Conservation (phyloP, 2,329 filamentous ascomycete species). For the Phaeosphaeriaceae sp. region DNA sequence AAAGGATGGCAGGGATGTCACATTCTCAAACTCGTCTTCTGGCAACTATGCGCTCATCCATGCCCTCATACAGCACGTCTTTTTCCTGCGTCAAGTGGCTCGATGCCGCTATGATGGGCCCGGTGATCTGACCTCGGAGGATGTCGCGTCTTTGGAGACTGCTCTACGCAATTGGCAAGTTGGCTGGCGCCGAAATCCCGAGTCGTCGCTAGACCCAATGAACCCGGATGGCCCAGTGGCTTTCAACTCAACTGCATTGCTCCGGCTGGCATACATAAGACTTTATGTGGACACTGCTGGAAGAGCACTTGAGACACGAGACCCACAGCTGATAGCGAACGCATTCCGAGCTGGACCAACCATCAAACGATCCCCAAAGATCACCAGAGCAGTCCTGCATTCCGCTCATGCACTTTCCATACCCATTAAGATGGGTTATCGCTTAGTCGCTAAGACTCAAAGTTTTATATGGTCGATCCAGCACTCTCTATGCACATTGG, state of each 20-base stretch:
- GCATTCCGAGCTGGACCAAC: slow-evolving; percentile 66
- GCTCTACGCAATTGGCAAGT: slow-evolving; percentile 53
- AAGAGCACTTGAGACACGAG: slow-evolving; percentile 69
- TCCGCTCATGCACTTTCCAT: slow-evolving; percentile 73
- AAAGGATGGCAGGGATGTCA: slow-evolving; percentile 39
- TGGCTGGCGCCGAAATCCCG: slow-evolving; percentile 49
- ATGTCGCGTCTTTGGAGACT: slow-evolving; percentile 52
- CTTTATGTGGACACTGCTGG: slow-evolving; percentile 71
- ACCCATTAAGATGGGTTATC: slow-evolving; percentile 62
- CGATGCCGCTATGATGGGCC: slow-evolving; percentile 42
- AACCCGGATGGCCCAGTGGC: slow-evolving; percentile 67
- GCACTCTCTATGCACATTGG: slow-evolving; percentile 49
- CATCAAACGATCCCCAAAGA: slow-evolving; percentile 64
- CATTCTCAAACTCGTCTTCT: slow-evolving; percentile 39
- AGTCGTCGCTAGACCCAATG: slow-evolving; percentile 57
- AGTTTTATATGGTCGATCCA: slow-evolving; percentile 51
- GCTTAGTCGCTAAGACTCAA: slow-evolving; percentile 49
- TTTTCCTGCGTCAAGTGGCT: slow-evolving; percentile 66
- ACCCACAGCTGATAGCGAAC: slow-evolving; percentile 67
- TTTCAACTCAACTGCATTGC: slow-evolving; percentile 69
- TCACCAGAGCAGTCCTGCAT: slow-evolving; percentile 71
- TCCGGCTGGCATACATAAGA: slow-evolving; percentile 68
- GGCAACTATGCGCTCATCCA: slow-evolving; percentile 77
- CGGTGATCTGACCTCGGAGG: slow-evolving; percentile 44
- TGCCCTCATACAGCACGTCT: slow-evolving; percentile 75